Percentiles rank a stretch among this genome's conserved stretches.
phyloP scores from a whole-genome alignment of 2,329 filamentous ascomycete species.

The Neocatenulostroma microsporum region DNA sequence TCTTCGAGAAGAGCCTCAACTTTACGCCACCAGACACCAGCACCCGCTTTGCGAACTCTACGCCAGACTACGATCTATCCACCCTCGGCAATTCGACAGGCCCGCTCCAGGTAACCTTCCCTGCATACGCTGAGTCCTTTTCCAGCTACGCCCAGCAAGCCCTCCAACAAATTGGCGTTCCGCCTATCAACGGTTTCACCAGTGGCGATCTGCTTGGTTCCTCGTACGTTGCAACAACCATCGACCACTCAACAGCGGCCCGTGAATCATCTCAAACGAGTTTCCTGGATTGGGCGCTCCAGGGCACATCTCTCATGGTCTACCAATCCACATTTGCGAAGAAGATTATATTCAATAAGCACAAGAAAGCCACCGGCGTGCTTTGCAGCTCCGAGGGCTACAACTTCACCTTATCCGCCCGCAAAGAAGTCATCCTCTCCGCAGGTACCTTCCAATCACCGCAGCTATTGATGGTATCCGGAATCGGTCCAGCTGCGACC shows the following conservation, averaged over 20 bases:
- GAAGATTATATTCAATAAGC: constrained; percentile 25
- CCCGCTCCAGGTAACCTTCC: no score
- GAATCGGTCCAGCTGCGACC: constrained; percentile 22
- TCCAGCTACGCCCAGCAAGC: no score
- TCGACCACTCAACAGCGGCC: constrained; percentile 13
- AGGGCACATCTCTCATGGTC: constrained; percentile 25
- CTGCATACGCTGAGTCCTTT: no score
- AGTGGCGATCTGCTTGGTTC: constrained; percentile 14
- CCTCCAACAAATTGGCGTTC: no score
- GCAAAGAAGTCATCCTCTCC: constrained; percentile 38
- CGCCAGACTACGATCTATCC: no score
- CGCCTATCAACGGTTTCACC: constrained; percentile 3
- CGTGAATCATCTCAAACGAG: constrained; percentile 18
- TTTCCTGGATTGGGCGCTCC: constrained; percentile 19
- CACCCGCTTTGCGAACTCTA: no score
- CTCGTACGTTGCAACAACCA: constrained; percentile 16
- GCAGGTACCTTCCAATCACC: constrained; percentile 38
- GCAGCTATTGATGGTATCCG: constrained; percentile 27
- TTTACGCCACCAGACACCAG: constrained; percentile 17
- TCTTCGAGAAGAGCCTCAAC: constrained; percentile 14
- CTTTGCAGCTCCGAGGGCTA: constrained; percentile 17
- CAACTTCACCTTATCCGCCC: constrained; percentile 22
- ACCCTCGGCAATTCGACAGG: no score
- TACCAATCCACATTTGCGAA: constrained; percentile 27
- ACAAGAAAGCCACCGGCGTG: constrained; percentile 23